A percentile compares a stretch with the other conserved stretches of the same genome.
These are phyloP conservation scores for Aspergillus candidus DNA, from an alignment of 2,329 filamentous ascomycete species.

Conservation along the genomic window DNA sequence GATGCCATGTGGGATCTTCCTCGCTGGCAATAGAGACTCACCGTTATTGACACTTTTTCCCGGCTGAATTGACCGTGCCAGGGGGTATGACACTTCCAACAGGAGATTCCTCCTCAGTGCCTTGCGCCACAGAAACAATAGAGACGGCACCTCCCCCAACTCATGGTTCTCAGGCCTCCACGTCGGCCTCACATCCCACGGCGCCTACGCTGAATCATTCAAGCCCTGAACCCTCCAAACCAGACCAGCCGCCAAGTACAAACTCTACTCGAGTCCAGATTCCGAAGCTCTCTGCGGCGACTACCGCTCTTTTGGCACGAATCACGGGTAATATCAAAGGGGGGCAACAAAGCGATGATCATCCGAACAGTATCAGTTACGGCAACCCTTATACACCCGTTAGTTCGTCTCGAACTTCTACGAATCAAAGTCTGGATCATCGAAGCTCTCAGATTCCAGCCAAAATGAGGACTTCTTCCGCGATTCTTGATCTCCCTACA, in stretches of 20 bases:
- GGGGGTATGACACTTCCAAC: conserved; percentile 22
- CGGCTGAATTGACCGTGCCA: too few relatives aligned
- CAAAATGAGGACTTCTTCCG: conserved; percentile 22
- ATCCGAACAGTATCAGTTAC: conserved; percentile 7
- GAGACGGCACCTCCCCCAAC: conserved; percentile 14
- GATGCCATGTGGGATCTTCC: not conserved
- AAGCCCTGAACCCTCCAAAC: conserved; percentile 3
- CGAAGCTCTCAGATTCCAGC: conserved; percentile 2
- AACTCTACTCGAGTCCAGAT: conserved; percentile 15
- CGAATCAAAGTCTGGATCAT: conserved; percentile 2
- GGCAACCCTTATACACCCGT: conserved; percentile 11
- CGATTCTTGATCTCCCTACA: conserved; percentile 20
- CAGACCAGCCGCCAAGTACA: conserved; percentile 6
- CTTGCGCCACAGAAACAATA: conserved; percentile 13
- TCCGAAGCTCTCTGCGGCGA: conserved; percentile 21
- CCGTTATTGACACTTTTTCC: too few relatives aligned
- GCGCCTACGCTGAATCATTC: conserved; percentile 5
- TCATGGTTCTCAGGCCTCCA: conserved; percentile 10
- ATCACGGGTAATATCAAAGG: conserved; percentile 16
- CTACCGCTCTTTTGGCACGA: conserved; percentile 22
- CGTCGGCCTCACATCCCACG: conserved; percentile 11
- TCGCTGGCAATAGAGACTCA: not conserved
- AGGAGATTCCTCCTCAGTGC: conserved; percentile 16
- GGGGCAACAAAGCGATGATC: conserved; percentile 3
- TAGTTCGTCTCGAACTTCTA: conserved; percentile 8